phyloP scores from a whole-genome alignment of 345 rosid genomes.

The Citrus sp. region DNA sequence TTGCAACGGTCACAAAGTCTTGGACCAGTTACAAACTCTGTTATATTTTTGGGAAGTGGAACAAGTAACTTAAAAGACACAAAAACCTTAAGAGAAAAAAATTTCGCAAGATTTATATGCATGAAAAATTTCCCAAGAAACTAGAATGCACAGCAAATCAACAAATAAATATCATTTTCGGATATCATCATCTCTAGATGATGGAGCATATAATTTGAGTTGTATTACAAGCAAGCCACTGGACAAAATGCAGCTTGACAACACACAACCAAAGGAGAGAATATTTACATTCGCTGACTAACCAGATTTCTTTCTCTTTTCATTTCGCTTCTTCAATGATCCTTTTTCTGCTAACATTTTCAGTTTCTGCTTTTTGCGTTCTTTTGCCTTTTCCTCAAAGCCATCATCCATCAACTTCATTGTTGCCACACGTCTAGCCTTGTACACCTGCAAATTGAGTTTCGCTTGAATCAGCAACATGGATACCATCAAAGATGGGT shows the following conservation, averaged over 20 bases:
- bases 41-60: no score
- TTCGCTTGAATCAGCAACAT: not conserved
- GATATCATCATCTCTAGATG: not conserved
- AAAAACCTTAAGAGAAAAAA: no score
- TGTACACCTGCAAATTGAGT: constrained; percentile 52
- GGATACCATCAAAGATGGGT: not conserved
- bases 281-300: not conserved
- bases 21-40: no score
- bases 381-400: constrained; percentile 73
- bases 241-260: not conserved
- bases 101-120: no score
- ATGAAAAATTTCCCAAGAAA: no score
- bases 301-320: constrained; percentile 27
- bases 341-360: constrained; percentile 65
- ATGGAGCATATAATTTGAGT: not conserved
- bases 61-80: no score
- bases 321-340: constrained; percentile 39
- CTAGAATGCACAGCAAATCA: no score
- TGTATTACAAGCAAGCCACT: not conserved
- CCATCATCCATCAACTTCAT: constrained; percentile 94
- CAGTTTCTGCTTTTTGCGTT: constrained; percentile 63
- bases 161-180: no score
- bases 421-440: constrained; percentile 81
- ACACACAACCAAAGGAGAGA: not conserved
- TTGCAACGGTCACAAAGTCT: no score